Percentiles rank a stretch among this genome's conserved stretches.
Conservation (phyloP, 1,284 basidiomycete genomes). For the Cryptococcus sp. region DNA sequence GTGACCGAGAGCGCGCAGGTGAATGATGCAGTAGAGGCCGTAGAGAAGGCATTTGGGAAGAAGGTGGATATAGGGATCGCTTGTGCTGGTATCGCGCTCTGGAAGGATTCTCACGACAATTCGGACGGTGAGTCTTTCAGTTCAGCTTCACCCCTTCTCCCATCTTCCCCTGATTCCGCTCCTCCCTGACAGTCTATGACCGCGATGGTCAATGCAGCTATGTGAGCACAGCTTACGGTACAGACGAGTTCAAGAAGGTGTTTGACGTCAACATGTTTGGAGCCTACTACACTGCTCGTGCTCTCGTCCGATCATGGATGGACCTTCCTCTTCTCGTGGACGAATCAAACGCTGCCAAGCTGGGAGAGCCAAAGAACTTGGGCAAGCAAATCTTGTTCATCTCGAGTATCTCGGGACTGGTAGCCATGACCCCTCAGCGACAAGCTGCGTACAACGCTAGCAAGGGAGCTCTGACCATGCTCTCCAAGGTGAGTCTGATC, state of each 20-base stretch:
- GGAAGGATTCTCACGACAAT: conserved; percentile 38
- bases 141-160: too few species aligned
- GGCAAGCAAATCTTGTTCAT: conserved; percentile 46
- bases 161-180: too few species aligned
- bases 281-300: conserved; percentile 40
- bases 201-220: too few species aligned
- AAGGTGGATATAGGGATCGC: conserved; percentile 35
- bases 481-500: conserved; percentile 27
- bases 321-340: conserved; percentile 13
- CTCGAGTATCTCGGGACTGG: conserved; percentile 42
- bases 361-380: conserved; percentile 14
- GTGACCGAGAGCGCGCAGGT: conserved; percentile 29
- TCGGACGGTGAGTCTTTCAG: conserved; percentile 31
- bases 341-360: not conserved
- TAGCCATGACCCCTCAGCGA: conserved; percentile 44
- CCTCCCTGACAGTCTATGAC: not conserved
- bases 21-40: conserved; percentile 21
- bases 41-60: conserved; percentile 32
- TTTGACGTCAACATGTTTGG: conserved; percentile 42
- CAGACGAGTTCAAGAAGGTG: conserved; percentile 34
- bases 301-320: conserved; percentile 38
- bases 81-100: conserved; percentile 34
- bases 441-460: conserved; percentile 45
- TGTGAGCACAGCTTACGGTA: too few species aligned
- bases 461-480: conserved; percentile 44